Evolutionary conservation across 768 basidiomycete genomes (phyloP).

Genomic region (Mycena crocata): DNA sequence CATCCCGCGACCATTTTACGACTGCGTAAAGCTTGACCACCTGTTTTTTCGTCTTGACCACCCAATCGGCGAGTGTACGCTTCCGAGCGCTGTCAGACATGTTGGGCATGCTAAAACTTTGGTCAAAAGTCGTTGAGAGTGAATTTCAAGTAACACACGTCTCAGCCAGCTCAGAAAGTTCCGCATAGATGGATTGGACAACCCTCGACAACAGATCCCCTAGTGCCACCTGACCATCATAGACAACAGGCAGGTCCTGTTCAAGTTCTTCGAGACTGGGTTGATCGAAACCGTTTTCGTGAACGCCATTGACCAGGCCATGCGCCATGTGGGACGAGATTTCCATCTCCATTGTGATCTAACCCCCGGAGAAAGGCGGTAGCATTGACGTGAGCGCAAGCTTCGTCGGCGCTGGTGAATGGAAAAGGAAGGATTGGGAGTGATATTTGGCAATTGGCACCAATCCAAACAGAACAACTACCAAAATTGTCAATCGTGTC

Average conservation of each 20-base stretch:
- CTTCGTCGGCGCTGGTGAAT: neutral
- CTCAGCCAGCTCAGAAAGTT: conserved; percentile 86
- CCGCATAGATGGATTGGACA: conserved; percentile 83
- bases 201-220: conserved; percentile 82
- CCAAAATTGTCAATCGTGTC: too few species aligned
- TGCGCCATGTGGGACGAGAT: conserved; percentile 16
- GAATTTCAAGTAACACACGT: conserved; percentile 68
- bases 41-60: conserved; percentile 91
- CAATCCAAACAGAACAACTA: conserved; percentile 1
- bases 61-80: conserved; percentile 87
- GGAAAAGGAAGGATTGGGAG: neutral
- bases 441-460: neutral
- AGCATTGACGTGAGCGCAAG: conserved; percentile 21
- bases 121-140: neutral
- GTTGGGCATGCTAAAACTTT: conserved; percentile 70
- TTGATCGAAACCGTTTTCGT: conserved; percentile 43
- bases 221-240: conserved; percentile 79
- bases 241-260: conserved; percentile 77
- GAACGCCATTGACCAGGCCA: conserved; percentile 39
- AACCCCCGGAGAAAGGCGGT: conserved; percentile 10
- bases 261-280: conserved; percentile 69
- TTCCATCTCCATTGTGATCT: conserved; percentile 21
- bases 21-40: conserved; percentile 90
- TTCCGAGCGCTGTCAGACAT: conserved; percentile 87
- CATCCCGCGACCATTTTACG: conserved; percentile 88